Conservation (phyloP, 352 stramenopile species). For the Globisporangium nunn region DNA sequence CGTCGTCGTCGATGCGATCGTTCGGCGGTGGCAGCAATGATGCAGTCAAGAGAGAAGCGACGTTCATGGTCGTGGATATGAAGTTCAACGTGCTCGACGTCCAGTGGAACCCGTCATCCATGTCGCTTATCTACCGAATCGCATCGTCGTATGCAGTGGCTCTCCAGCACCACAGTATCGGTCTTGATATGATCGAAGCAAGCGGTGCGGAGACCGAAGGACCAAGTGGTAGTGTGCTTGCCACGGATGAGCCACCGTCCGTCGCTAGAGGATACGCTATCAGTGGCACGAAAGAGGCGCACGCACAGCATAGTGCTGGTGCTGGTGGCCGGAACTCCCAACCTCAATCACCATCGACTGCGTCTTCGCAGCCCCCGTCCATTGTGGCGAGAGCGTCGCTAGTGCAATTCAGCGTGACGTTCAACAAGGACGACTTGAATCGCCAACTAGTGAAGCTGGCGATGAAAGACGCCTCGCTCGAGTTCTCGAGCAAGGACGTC, state of each 20-base stretch:
- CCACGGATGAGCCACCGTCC: neutral
- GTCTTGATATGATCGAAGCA: conserved; percentile 5
- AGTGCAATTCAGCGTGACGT: conserved; percentile 69
- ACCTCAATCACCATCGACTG: neutral
- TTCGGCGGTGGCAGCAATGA: neutral
- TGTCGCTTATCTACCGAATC: conserved; percentile 70
- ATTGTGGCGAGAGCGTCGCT: conserved; percentile 51
- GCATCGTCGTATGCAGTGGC: conserved; percentile 45
- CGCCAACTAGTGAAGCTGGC: conserved; percentile 58
- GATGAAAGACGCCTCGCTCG: conserved; percentile 45
- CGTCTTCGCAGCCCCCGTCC: conserved; percentile 7
- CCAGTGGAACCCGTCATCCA: conserved; percentile 83
- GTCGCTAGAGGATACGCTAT: neutral
- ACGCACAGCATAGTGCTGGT: neutral
- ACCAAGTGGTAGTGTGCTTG: neutral
- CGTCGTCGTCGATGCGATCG: neutral
- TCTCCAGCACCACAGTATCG: conserved; percentile 29
- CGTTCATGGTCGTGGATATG: conserved; percentile 42
- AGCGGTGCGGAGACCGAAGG: neutral
- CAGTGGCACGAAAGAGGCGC: neutral
- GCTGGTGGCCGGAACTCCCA: neutral
- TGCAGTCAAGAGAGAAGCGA: conserved; percentile 1
- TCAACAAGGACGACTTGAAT: conserved; percentile 76
- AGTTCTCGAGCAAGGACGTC: conserved; percentile 23
- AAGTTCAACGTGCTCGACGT: conserved; percentile 68